These are phyloP conservation scores for Sclerotinia spermophila DNA, from an alignment of 2,329 filamentous ascomycete genomes.

Conservation along the genomic window DNA sequence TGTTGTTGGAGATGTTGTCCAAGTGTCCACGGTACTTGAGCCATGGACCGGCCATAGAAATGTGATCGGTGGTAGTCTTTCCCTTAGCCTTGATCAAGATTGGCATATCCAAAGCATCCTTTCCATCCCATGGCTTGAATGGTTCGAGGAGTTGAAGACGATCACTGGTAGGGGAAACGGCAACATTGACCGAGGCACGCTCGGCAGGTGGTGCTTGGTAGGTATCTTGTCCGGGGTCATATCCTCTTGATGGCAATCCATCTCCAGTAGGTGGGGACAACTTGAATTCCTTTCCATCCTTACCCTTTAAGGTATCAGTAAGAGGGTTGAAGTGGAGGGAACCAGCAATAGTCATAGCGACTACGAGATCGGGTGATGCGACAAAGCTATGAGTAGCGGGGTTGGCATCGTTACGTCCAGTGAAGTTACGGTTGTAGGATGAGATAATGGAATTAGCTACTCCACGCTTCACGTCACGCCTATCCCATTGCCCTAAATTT, in stretches of 20 bases:
- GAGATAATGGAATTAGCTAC: constrained; percentile 95
- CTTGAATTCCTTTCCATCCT: constrained; percentile 94
- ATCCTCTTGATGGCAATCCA: constrained; percentile 76
- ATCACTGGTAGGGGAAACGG: constrained; percentile 84
- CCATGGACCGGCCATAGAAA: constrained; percentile 96
- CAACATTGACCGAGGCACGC: constrained; percentile 68
- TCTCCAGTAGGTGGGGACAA: constrained; percentile 75
- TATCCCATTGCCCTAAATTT: constrained; percentile 87
- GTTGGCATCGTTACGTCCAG: constrained; percentile 94
- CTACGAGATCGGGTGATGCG: constrained; percentile 83
- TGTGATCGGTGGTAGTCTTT: constrained; percentile 97
- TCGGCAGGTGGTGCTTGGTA: constrained; percentile 92
- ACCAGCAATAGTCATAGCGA: constrained; percentile 80
- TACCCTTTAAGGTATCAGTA: constrained; percentile 86
- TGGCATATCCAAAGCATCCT: constrained; percentile 78
- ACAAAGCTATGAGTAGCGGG: constrained; percentile 93
- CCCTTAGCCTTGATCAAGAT: constrained; percentile 96
- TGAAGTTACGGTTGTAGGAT: constrained; percentile 99
- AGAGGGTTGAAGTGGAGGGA: constrained; percentile 91
- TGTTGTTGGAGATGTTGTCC: constrained; percentile 99
- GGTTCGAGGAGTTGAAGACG: constrained; percentile 89
- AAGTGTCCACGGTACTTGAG: constrained; percentile 98
- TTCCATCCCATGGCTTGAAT: constrained; percentile 86
- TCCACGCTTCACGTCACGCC: constrained; percentile 90
- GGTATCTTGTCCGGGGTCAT: constrained; percentile 87